These are phyloP conservation scores for Pseudogymnoascus sp. DNA, from an alignment of 2,329 filamentous ascomycete species.

Conservation along the genomic window DNA sequence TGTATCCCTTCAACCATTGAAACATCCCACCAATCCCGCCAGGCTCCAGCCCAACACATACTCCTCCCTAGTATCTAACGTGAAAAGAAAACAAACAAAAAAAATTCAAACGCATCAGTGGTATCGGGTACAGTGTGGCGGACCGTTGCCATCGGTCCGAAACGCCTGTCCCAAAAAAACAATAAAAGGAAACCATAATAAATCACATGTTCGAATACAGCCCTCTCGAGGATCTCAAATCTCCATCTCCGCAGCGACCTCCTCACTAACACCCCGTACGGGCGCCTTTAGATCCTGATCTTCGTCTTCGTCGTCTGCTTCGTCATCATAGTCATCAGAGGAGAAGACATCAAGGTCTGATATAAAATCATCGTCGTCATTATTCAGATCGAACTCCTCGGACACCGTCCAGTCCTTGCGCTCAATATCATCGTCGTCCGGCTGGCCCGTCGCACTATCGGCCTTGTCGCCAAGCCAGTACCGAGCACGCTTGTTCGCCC, in stretches of 20 bases:
- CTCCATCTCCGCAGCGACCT: conserved; percentile 56
- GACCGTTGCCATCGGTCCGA: conserved; percentile 10
- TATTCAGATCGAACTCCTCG: conserved; percentile 42
- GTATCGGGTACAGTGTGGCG: conserved; percentile 9
- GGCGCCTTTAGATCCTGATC: conserved; percentile 22
- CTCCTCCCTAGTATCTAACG: conserved; percentile 2
- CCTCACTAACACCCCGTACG: conserved; percentile 53
- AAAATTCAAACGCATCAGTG: not conserved
- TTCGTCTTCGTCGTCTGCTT: conserved; percentile 17
- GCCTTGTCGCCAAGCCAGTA: conserved; percentile 78
- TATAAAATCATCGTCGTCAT: conserved; percentile 41
- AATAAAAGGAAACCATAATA: not conserved
- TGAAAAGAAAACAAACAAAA: not conserved
- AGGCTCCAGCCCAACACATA: conserved; percentile 4
- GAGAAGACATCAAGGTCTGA: conserved; percentile 41
- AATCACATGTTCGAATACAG: conserved; percentile 9
- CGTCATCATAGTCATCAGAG: conserved; percentile 27
- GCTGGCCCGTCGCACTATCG: conserved; percentile 34
- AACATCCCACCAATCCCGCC: not conserved
- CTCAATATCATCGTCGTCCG: conserved; percentile 35
- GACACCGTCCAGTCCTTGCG: conserved; percentile 31
- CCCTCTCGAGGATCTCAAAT: conserved; percentile 29
- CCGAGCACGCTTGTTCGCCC: conserved; percentile 70
- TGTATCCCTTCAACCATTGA: not conserved
- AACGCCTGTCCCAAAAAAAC: conserved; percentile 9